Percentiles rank a stretch among this genome's conserved stretches.
Evolutionary conservation across 768 basidiomycete species (phyloP).

Genomic region (Termitomyces sp.): DNA sequence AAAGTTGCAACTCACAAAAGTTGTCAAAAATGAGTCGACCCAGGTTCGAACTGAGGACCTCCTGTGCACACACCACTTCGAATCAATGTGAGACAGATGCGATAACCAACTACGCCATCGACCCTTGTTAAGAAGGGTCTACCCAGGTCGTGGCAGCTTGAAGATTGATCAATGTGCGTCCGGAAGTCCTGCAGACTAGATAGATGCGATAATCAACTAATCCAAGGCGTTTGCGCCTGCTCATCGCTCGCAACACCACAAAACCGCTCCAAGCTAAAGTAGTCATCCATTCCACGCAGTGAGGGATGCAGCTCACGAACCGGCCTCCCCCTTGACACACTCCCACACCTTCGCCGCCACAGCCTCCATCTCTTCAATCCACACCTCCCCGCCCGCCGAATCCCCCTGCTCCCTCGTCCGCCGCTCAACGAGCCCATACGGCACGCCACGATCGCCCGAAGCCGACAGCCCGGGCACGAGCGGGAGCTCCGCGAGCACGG

Average conservation of each 20-base stretch:
- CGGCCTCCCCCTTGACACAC: background rate
- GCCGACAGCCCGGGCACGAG: constrained; percentile 70
- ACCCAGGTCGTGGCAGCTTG: too few species aligned
- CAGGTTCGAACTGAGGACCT: constrained; percentile 17
- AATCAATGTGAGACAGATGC: constrained; percentile 51
- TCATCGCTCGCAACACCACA: too few species aligned
- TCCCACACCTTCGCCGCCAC: constrained; percentile 14
- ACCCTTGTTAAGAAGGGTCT: too few species aligned
- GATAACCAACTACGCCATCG: constrained; percentile 83
- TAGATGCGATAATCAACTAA: constrained; percentile 73
- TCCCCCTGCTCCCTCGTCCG: constrained; percentile 10
- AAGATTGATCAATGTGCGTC: background rate
- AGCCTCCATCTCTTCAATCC: constrained; percentile 13
- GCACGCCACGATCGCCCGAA: constrained; percentile 62
- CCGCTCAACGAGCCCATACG: constrained; percentile 14
- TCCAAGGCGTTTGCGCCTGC: too few species aligned
- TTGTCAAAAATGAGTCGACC: constrained; percentile 11
- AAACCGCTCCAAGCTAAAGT: too few species aligned
- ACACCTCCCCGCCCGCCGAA: constrained; percentile 8
- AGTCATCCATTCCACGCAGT: too few species aligned
- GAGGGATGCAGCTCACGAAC: too few species aligned
- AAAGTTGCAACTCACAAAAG: too few species aligned
- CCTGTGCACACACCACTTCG: background rate
- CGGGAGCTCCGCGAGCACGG: constrained; percentile 77
- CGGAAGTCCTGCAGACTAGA: too few species aligned